phyloP scores from a whole-genome alignment of 2,329 filamentous ascomycete genomes.

The Cladosporium sp. region DNA sequence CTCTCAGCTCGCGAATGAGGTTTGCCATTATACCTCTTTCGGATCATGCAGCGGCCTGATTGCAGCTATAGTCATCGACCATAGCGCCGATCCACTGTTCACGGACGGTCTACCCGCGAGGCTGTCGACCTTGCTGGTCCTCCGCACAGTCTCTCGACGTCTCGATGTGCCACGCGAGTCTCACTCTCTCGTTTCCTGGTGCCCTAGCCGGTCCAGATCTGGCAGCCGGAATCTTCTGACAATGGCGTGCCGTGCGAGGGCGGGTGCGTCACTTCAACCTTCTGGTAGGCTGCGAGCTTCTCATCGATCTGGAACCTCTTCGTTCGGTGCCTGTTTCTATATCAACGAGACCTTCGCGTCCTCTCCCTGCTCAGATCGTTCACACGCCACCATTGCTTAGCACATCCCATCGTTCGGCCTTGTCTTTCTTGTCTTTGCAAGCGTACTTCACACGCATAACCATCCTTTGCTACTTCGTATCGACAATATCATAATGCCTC shows the following conservation, averaged over 20 bases:
- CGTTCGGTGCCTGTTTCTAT: neutral
- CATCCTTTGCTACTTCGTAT: neutral
- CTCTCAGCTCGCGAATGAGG: slow-evolving; percentile 4
- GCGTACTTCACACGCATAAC: neutral
- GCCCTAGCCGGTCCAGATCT: slow-evolving; percentile 16
- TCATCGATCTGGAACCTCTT: slow-evolving; percentile 9
- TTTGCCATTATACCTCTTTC: slow-evolving; percentile 1
- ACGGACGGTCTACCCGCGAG: slow-evolving; percentile 9
- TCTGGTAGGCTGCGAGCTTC: slow-evolving; percentile 8
- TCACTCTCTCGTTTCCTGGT: neutral
- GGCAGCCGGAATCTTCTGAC: slow-evolving; percentile 11
- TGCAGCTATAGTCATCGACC: slow-evolving; percentile 12
- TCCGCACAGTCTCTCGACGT: slow-evolving; percentile 9
- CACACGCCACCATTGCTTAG: slow-evolving; percentile 16
- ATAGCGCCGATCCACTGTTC: neutral
- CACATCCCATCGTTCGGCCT: neutral
- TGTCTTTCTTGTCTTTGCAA: slow-evolving; percentile 2
- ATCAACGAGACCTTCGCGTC: slow-evolving; percentile 10
- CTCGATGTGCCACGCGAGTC: slow-evolving; percentile 16
- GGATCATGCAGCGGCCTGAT: slow-evolving; percentile 5
- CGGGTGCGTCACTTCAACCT: slow-evolving; percentile 10
- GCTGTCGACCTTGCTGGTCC: neutral
- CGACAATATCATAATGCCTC: slow-evolving; percentile 16
- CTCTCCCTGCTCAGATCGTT: slow-evolving; percentile 12
- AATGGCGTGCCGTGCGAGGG: slow-evolving; percentile 14